Evolutionary conservation across 371 early-diverging fungal genomes (phyloP).

Genomic region (Mucor circinelloides): DNA sequence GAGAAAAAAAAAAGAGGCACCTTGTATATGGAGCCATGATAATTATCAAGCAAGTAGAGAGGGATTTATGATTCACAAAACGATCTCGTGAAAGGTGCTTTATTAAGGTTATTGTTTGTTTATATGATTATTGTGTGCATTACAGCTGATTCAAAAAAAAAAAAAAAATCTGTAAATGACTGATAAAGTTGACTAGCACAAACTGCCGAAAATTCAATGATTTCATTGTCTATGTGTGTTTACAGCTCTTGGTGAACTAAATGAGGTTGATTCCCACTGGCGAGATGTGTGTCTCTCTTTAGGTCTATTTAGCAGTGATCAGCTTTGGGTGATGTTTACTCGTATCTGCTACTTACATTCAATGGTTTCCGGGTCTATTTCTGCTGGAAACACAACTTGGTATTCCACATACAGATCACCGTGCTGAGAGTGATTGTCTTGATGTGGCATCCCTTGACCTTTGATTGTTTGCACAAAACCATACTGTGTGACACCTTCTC

Average conservation of each 20-base stretch:
- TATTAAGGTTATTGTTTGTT: constrained; percentile 5
- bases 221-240: not conserved
- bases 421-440: constrained; percentile 61
- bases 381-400: constrained; percentile 83
- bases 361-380: constrained; percentile 42
- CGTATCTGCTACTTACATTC: constrained; percentile 29
- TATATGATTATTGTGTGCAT: not conserved
- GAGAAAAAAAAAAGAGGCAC: not conserved
- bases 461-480: constrained; percentile 75
- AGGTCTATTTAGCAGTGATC: constrained; percentile 11
- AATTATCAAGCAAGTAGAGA: not conserved
- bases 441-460: constrained; percentile 85
- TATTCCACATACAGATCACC: constrained; percentile 93
- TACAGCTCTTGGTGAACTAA: constrained; percentile 31
- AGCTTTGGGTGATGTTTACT: not conserved
- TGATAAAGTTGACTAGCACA: not conserved
- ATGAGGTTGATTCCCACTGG: constrained; percentile 1
- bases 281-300: constrained; percentile 18
- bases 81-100: constrained; percentile 7
- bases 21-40: not conserved
- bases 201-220: not conserved
- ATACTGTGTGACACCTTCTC: constrained; percentile 68
- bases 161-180: no score
- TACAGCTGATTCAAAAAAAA: constrained; percentile 3
- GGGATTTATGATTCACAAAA: constrained; percentile 5